Conservation (phyloP, 129 eudicot genomes). For the Scalesia atractyloides region DNA sequence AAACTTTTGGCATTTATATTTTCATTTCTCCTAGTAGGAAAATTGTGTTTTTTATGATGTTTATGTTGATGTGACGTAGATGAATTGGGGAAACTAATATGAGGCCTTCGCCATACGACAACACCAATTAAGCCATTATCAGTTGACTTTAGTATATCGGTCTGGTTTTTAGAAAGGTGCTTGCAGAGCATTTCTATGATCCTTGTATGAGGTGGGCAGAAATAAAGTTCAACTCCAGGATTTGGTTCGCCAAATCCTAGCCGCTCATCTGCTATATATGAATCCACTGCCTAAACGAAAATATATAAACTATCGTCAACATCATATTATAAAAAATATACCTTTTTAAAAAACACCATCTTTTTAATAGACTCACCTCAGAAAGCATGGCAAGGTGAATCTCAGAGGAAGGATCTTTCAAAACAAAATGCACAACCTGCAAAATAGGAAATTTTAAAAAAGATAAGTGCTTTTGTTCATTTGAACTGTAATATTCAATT, state of each 20-base stretch:
- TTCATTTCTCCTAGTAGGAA: conserved; percentile 41
- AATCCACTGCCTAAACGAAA: conserved; percentile 52
- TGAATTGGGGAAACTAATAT: conserved; percentile 43
- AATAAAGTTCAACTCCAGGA: conserved; percentile 76
- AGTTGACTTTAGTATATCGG: conserved; percentile 39
- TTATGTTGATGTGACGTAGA: conserved; percentile 49
- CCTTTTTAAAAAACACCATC: not conserved
- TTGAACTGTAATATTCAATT: not conserved
- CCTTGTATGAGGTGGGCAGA: conserved; percentile 60
- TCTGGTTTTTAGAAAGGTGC: conserved; percentile 48
- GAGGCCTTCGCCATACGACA: conserved; percentile 87
- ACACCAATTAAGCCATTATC: conserved; percentile 83
- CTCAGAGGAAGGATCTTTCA: conserved; percentile 50
- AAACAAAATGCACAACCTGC: conserved; percentile 60
- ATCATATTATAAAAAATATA: not conserved
- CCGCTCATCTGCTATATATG: conserved; percentile 66
- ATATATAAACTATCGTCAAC: not conserved
- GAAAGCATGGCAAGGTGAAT: conserved; percentile 43
- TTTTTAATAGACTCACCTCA: conserved; percentile 44
- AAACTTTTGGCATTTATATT: conserved; percentile 38
- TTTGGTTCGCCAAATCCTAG: conserved; percentile 83
- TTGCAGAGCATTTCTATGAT: conserved; percentile 59
- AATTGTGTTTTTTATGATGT: conserved; percentile 46
- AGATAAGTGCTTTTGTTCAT: not conserved
- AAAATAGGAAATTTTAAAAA: not conserved